These are phyloP conservation scores for Odontarrhena argentea DNA, from an alignment of 345 rosid genomes.

Conservation along the genomic window DNA sequence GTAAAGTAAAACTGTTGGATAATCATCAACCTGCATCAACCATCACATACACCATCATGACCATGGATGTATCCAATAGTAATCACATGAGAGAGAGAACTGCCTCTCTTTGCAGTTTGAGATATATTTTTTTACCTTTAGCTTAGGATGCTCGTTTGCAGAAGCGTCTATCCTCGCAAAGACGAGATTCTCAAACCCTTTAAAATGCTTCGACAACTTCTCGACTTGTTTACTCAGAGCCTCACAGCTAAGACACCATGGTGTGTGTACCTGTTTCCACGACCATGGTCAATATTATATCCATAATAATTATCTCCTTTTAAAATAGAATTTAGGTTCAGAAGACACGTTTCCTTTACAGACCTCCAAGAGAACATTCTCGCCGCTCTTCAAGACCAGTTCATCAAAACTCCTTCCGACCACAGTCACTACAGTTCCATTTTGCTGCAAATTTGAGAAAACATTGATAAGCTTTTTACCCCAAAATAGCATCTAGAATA, in stretches of 20 bases:
- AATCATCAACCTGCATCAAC: slow-evolving; percentile 63
- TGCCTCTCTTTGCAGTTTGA: slow-evolving; percentile 51
- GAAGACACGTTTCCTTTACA: neutral
- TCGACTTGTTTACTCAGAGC: slow-evolving; percentile 73
- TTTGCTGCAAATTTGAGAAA: slow-evolving; percentile 53
- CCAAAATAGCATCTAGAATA: slow-evolving; percentile 48
- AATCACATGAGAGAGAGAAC: slow-evolving; percentile 63
- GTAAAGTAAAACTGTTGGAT: slow-evolving; percentile 72
- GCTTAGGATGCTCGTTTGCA: slow-evolving; percentile 83
- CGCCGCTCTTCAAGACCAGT: slow-evolving; percentile 64
- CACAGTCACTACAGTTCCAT: slow-evolving; percentile 54
- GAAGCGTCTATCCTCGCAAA: slow-evolving; percentile 89
- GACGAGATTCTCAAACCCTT: slow-evolving; percentile 59
- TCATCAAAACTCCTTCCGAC: slow-evolving; percentile 85
- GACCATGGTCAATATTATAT: slow-evolving; percentile 18
- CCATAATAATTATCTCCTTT: slow-evolving; percentile 20
- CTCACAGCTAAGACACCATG: slow-evolving; percentile 87
- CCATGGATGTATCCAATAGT: slow-evolving; percentile 59
- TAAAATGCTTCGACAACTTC: slow-evolving; percentile 89
- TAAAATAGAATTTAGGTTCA: neutral
- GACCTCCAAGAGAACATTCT: slow-evolving; percentile 87
- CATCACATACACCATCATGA: slow-evolving; percentile 3
- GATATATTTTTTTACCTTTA: slow-evolving; percentile 58
- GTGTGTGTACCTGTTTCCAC: slow-evolving; percentile 64
- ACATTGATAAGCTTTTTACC: slow-evolving; percentile 26